Evolutionary conservation across 331 rosid genomes (phyloP), one percentile per base, ranked within the genome.

Genomic region (Malus hybrid): DNA sequence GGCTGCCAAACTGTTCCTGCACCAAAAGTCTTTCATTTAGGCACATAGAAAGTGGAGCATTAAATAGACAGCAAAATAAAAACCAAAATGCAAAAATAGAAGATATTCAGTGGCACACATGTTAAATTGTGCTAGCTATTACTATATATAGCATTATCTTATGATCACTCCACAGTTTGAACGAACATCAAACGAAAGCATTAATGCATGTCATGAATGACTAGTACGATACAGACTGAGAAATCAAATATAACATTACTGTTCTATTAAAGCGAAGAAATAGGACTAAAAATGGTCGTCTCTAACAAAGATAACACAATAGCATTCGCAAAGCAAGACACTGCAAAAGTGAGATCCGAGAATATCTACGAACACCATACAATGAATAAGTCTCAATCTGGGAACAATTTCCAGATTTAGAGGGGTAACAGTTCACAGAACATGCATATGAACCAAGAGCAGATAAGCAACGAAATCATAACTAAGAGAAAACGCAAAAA

Each of bases 1-100:
- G 67, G 74, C 74, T 72, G 69, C 78, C 76, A 72, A 79, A 78
- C 80, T 78, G 36, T 79, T 75, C 83, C 90, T 80, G 90, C 81
- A 82, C 71, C 31, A 20, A 50, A 73, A 80, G 62, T 62, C 68
- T 62, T 33, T 71, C 29, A 67, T 44, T 61, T 71, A 54, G 32
- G 60, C n/a, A 33, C 46, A 31, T 48, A 62, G 79, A 29, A 75
- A 31, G 55, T 29, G 67, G 67, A 60, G 67, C 42, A 24, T 12
- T 57, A 73, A 27, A 24, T 60, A 71, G 15, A 59, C 16, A 56
- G 33, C 67, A 4, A 60, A 72, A 2, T 1, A 48, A 34, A 63
- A 57, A 34, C 14, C 9, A 15, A 57, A n/a, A 61, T 3, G 14
- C 48, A 42, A 42, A 42, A 42, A 42, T 42, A 42, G 14, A 11